phyloP scores from a whole-genome alignment of 192 early-diverging fungal genomes.

The Coemansia sp. region DNA sequence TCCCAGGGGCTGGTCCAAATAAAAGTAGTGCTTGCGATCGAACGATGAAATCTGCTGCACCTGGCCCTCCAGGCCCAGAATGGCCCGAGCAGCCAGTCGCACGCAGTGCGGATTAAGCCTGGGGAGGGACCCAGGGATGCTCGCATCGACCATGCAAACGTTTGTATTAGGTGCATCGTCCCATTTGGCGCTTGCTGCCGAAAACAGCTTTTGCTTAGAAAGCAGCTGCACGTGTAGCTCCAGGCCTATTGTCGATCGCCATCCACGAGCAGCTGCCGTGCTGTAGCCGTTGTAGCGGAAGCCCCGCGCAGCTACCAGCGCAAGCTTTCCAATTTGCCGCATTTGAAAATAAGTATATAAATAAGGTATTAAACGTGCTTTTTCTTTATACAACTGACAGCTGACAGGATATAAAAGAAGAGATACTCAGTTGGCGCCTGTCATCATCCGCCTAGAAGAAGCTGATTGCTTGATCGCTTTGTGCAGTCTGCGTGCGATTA shows the following conservation, averaged over 20 bases:
- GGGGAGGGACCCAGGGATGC: slow-evolving; percentile 83
- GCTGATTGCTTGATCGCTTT: too few relatives aligned
- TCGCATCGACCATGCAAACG: slow-evolving; percentile 73
- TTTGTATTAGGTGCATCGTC: slow-evolving; percentile 68
- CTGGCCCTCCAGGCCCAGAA: slow-evolving; percentile 64
- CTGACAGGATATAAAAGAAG: too few relatives aligned
- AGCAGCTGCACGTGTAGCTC: slow-evolving; percentile 87
- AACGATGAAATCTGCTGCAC: slow-evolving; percentile 70
- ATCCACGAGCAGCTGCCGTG: slow-evolving; percentile 16
- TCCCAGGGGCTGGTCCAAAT: slow-evolving; percentile 86
- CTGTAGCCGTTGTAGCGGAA: slow-evolving; percentile 4
- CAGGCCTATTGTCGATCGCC: slow-evolving; percentile 78
- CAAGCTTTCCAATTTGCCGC: not conserved
- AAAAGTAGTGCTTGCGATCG: slow-evolving; percentile 96
- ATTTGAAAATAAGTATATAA: too few relatives aligned
- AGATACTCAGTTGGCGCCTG: too few relatives aligned
- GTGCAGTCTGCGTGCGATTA: not conserved
- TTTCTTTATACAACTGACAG: too few relatives aligned
- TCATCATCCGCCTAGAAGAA: too few relatives aligned
- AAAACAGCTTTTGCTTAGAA: slow-evolving; percentile 80
- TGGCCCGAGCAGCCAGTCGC: slow-evolving; percentile 65
- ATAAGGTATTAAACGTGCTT: too few relatives aligned
- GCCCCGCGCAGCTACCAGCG: not conserved
- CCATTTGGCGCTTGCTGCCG: slow-evolving; percentile 51
- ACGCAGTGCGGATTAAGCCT: slow-evolving; percentile 73